A percentile compares a stretch with the other conserved stretches of the same genome.
Evolutionary conservation across 2,329 filamentous ascomycete genomes (phyloP).

Genomic region (Cercospora berteroae): DNA sequence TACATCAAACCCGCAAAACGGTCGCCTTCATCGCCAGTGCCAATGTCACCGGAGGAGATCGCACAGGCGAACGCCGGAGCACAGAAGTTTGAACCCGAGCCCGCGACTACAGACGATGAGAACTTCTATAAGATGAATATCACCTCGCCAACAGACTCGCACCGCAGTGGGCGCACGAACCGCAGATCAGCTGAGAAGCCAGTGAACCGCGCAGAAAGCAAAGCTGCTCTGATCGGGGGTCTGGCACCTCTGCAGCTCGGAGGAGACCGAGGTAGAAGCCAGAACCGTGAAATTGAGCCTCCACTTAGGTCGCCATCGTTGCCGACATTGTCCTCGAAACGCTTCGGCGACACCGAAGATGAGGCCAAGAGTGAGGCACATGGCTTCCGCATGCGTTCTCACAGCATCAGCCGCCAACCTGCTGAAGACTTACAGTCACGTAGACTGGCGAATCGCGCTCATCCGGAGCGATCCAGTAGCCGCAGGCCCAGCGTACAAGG

Average conservation of each 20-base stretch:
- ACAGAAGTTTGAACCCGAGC: conserved; percentile 43
- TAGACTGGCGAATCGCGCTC: conserved; percentile 29
- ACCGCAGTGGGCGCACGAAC: conserved; percentile 18
- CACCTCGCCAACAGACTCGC: conserved; percentile 37
- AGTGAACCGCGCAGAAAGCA: background rate
- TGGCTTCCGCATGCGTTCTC: conserved; percentile 49
- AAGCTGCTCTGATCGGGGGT: conserved; percentile 45
- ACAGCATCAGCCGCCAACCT: conserved; percentile 49
- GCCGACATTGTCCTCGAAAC: conserved; percentile 64
- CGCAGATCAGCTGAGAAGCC: conserved; percentile 10
- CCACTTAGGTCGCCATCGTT: conserved; percentile 69
- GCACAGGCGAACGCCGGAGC: conserved; percentile 33
- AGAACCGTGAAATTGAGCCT: conserved; percentile 59
- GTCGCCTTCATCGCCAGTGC: conserved; percentile 86
- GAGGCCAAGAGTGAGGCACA: conserved; percentile 49
- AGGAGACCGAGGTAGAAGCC: conserved; percentile 59
- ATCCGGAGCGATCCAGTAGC: conserved; percentile 23
- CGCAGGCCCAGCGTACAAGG: conserved; percentile 19
- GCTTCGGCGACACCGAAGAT: conserved; percentile 56
- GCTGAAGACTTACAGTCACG: conserved; percentile 38
- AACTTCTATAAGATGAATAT: conserved; percentile 45
- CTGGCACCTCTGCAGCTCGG: conserved; percentile 6
- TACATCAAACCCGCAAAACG: conserved; percentile 75
- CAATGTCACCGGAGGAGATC: conserved; percentile 87
- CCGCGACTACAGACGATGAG: conserved; percentile 51